Base-by-base conservation (phyloP, 176 grass and related monocot genomes). In the Aegilops longissima region DNA sequence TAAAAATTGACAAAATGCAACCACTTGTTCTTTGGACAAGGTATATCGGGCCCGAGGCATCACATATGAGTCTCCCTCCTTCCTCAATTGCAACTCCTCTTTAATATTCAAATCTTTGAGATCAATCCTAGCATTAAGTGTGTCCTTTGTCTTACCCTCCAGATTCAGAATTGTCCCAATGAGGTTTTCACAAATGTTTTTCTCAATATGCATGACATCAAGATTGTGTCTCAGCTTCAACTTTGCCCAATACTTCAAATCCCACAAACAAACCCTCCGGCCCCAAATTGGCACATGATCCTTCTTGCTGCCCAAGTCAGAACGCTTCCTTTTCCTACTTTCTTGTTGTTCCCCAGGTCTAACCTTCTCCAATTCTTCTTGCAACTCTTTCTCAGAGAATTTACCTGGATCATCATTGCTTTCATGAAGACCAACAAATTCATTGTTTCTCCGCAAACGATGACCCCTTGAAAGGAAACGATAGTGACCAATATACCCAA, bases 201-300 rank as follows among this genome's bases (percentile, higher is more conserved):
- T 87, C 63, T 87, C 76, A 27, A 80, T 79, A 13, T 87, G 64
- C 85, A 77, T 87, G 27, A 72, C 76, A 79, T 87, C 84, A 20
- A 87, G 63, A 51, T 87, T 87, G 49, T 80, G 84, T 39, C 58
- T 61, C 58, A 10, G 18, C 58, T 61, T 61, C 58, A 80, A 39
- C 16, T 72, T 27, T 29, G 54, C 10, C 70, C 73, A 45, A 81
- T 88, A 23, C 66, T 82, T 67, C 79, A 82, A 82, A 74, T 88
- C 61, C 63, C 40, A 10, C 65, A 40, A 51, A 5, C 24, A 81
- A 40, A 42, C 38, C 38, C 5, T 65, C 25, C 6, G 25, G 2
- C 21, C 40, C 38, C 24, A 30, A 66, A 27, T 30, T 66, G 63
- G 58, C 47, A 73, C 31, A 16, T 39, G 30, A 24, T 33, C 8